Conservation (phyloP, 495 filamentous ascomycete genomes). For the Pyronema omphalodes region DNA sequence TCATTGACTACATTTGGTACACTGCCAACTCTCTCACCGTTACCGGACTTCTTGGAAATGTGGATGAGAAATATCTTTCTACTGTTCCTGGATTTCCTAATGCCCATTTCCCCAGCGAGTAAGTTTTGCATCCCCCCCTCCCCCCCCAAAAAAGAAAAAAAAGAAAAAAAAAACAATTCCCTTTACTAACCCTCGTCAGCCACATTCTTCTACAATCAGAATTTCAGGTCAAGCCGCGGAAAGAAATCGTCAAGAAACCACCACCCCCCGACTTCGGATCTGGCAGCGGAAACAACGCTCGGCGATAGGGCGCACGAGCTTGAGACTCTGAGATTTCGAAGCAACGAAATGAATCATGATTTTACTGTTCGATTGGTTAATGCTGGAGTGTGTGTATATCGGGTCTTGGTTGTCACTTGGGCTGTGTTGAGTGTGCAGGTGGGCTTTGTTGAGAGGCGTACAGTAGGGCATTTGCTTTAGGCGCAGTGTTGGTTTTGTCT, state of each 20-base stretch:
- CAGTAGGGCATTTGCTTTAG: conserved; percentile 4
- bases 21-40: conserved; percentile 79
- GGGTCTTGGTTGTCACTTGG: not conserved
- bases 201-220: conserved; percentile 85
- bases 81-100: conserved; percentile 90
- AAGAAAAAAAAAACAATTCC: not conserved
- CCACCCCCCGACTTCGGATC: conserved; percentile 21
- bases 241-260: conserved; percentile 56
- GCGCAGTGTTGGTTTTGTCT: not conserved
- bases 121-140: conserved; percentile 15
- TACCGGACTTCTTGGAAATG: conserved; percentile 68
- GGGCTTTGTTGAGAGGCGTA: not conserved
- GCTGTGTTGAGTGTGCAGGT: not conserved
- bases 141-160: too few relatives aligned
- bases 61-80: conserved; percentile 77
- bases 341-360: not conserved
- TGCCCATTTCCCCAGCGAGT: conserved; percentile 87
- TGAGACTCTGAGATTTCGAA: not conserved
- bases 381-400: not conserved
- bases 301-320: too few relatives aligned
- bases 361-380: not conserved
- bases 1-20: conserved; percentile 96
- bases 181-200: conserved; percentile 15
- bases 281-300: not conserved
- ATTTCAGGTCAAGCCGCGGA: conserved; percentile 71